Evolutionary conservation across 768 basidiomycete genomes (phyloP).

Genomic region (Lactifluus hygrophoroides): DNA sequence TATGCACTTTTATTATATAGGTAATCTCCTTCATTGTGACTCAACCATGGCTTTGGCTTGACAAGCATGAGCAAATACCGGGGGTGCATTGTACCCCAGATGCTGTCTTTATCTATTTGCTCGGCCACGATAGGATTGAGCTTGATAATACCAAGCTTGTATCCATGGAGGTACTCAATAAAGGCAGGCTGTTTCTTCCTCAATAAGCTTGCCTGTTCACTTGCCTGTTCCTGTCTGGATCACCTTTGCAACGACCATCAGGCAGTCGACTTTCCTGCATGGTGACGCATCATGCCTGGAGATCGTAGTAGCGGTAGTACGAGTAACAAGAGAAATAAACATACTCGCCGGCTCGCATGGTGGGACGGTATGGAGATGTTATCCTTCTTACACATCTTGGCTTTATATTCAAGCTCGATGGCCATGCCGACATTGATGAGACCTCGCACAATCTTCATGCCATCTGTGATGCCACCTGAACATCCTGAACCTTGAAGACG

Average conservation of each 20-base stretch:
- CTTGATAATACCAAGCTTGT: conserved; percentile 83
- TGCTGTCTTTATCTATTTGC: conserved; percentile 63
- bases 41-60: conserved; percentile 81
- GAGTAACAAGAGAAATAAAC: conserved; percentile 52
- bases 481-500: conserved; percentile 65
- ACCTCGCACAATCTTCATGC: conserved; percentile 85
- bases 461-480: conserved; percentile 69
- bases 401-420: conserved; percentile 87
- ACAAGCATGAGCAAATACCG: conserved; percentile 95
- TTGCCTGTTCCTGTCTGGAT: conserved; percentile 50
- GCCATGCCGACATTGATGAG: conserved; percentile 73
- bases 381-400: conserved; percentile 62
- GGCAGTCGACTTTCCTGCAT: conserved; percentile 61
- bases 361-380: conserved; percentile 35
- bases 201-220: conserved; percentile 52
- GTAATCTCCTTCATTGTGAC: conserved; percentile 73
- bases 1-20: conserved; percentile 63
- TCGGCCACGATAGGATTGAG: conserved; percentile 75
- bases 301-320: conserved; percentile 46
- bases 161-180: conserved; percentile 86
- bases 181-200: conserved; percentile 84
- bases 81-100: conserved; percentile 72
- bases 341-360: conserved; percentile 25
- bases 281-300: conserved; percentile 57
- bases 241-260: conserved; percentile 81